phyloP scores from a whole-genome alignment of 2,329 filamentous ascomycete species.

The Paramyrothecium roridum region DNA sequence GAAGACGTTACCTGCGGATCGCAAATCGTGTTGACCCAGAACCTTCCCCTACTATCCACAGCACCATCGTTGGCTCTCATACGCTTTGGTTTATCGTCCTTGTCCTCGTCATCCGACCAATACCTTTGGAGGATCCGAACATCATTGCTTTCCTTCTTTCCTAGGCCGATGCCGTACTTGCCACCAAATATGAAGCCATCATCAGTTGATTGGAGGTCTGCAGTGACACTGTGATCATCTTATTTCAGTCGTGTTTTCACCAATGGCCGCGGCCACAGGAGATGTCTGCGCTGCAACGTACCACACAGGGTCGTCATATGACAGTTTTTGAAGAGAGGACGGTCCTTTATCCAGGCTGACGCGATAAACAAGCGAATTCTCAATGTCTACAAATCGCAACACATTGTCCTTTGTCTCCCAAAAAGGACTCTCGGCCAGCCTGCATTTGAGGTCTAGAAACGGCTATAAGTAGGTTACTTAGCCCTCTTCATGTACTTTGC shows the following conservation, averaged over 20 bases:
- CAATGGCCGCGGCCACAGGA: neutral
- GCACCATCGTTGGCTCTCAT: conserved; percentile 13
- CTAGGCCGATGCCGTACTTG: conserved; percentile 11
- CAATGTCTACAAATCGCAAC: conserved; percentile 14
- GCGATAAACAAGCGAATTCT: conserved; percentile 8
- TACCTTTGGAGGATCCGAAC: conserved; percentile 2
- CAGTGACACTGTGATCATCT: conserved; percentile 8
- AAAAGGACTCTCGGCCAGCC: conserved; percentile 10
- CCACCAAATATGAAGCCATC: conserved; percentile 13
- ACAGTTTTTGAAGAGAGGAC: conserved; percentile 6
- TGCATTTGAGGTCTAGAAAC: conserved; percentile 11
- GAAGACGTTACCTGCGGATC: conserved; percentile 7
- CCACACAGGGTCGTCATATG: conserved; percentile 11
- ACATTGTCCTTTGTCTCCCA: conserved; percentile 11
- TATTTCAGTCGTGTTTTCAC: neutral
- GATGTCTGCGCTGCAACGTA: neutral
- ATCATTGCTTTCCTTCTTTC: conserved; percentile 6
- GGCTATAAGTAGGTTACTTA: conserved; percentile 4
- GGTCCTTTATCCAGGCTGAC: conserved; percentile 9
- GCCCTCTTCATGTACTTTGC: neutral
- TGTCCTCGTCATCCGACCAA: conserved; percentile 9
- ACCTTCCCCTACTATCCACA: conserved; percentile 11
- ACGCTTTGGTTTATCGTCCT: conserved; percentile 5
- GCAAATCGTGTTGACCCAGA: conserved; percentile 11
- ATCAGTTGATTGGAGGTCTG: conserved; percentile 5